These are phyloP conservation scores for Rhynchospora breviuscula DNA, from an alignment of 176 grass and related monocot genomes.

Conservation along the genomic window DNA sequence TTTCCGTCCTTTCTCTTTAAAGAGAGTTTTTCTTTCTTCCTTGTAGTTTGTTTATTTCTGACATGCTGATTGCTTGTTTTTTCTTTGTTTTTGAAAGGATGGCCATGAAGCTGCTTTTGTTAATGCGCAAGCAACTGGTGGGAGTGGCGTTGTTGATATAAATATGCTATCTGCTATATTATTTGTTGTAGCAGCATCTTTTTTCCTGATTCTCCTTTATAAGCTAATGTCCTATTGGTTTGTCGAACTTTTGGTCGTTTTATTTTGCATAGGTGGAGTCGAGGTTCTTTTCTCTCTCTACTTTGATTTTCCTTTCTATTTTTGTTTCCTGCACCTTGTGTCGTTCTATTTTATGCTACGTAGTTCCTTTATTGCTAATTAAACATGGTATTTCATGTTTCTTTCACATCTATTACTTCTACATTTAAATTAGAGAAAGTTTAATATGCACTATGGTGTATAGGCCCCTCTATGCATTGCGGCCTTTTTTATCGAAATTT, in stretches of 20 bases:
- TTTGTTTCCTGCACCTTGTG: constrained; percentile 14
- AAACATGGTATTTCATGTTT: constrained; percentile 4
- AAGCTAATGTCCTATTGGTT: constrained; percentile 93
- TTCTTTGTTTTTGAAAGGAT: constrained; percentile 46
- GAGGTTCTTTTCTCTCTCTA: constrained; percentile 48
- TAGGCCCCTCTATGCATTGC: no score
- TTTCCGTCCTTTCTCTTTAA: constrained; percentile 15
- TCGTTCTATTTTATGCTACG: not conserved
- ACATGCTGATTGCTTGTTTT: not conserved
- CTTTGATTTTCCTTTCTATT: constrained; percentile 9
- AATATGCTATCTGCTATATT: constrained; percentile 73
- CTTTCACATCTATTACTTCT: constrained; percentile 23
- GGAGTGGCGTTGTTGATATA: constrained; percentile 80
- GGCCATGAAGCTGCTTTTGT: constrained; percentile 46
- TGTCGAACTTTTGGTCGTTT: constrained; percentile 87
- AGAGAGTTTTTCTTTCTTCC: constrained; percentile 6
- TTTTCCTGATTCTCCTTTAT: constrained; percentile 88
- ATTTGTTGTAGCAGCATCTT: constrained; percentile 87
- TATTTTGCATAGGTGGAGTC: constrained; percentile 96
- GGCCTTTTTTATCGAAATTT: no score
- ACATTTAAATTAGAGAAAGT: constrained; percentile 6
- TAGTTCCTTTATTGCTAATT: not conserved
- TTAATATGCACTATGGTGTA: no score
- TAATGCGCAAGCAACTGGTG: constrained; percentile 44
- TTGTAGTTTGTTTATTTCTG: constrained; percentile 24